Base-by-base conservation (phyloP, 2,329 filamentous ascomycete genomes). In the Fusarium sp. region DNA sequence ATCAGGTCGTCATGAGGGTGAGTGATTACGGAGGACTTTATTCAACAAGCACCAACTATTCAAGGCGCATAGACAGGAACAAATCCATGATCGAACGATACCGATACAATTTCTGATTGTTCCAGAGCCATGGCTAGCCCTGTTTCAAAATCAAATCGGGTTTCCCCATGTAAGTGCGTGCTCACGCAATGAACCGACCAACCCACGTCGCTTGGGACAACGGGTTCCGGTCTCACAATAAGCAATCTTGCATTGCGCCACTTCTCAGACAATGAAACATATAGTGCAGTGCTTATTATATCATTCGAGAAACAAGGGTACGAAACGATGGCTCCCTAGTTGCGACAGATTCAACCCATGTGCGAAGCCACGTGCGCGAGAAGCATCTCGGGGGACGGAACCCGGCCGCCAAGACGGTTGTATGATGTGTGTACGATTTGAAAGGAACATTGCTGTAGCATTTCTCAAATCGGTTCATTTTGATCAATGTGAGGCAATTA, bases 381-480 rank as follows among this genome's bases (percentile, higher is more conserved):
- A 29, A 29, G 4, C 48, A 29, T 52, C 48, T 52, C 48, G 48
- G 48, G n/a, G 45, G 48, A 52, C 31, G 54, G 54, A 57, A 57
- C 31, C 54, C 54, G 54, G 4, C 5, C 14, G 31, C 54, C 54
- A 37, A 57, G 20, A 24, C 5, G 10, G 16, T 57, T 20, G 31
- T 10, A 57, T 33, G 54, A 57, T 57, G n/a, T 57, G 22, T 33
- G 45, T 10, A 29, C 45, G 24, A 13, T 18, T 6, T 24, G 14
- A 57, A 37, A 18, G n/a, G 16, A 37, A 6, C 31, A 24, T 16
- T 22, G 8, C 10, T 37, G 20, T 5, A 57, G 10, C 4, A 6
- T 13, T 37, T 3, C 0, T 37, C 0, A 0, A n/a, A 13, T 57
- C 14, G 13, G 7, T 45, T 20, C 10, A 31, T 52, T 13, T 31